Conservation (phyloP, 2,329 filamentous ascomycete genomes). For the Xylariomycetidae sp. region DNA sequence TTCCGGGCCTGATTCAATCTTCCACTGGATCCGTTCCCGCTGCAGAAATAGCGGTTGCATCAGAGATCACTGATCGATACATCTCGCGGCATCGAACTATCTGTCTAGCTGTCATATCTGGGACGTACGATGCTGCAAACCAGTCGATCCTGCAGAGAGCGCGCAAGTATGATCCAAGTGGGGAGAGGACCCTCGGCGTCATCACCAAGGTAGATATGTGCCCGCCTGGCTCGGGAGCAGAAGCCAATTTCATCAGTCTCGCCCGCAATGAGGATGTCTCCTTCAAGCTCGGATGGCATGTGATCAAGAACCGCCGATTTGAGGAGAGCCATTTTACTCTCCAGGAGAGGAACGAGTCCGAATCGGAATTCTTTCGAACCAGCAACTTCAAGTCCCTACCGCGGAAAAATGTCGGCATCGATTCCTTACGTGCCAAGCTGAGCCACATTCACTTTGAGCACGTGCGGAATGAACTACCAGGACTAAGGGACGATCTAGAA, state of each 20-base stretch:
- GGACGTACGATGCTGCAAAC: slow-evolving; percentile 34
- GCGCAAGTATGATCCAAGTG: slow-evolving; percentile 25
- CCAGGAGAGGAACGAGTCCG: slow-evolving; percentile 2
- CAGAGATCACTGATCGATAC: slow-evolving; percentile 28
- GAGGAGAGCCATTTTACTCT: slow-evolving; percentile 4
- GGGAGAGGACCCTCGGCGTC: slow-evolving; percentile 35
- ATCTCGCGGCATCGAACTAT: slow-evolving; percentile 36
- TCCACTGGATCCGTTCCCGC: slow-evolving; percentile 17
- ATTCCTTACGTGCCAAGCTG: slow-evolving; percentile 2
- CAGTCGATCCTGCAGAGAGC: slow-evolving; percentile 34
- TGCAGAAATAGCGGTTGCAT: slow-evolving; percentile 18
- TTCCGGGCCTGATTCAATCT: slow-evolving; percentile 27
- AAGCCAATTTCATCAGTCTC: slow-evolving; percentile 29
- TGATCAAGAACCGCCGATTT: slow-evolving; percentile 32
- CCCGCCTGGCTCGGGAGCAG: slow-evolving; percentile 24
- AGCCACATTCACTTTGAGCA: slow-evolving; percentile 7
- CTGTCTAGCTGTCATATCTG: slow-evolving; percentile 39
- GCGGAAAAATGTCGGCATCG: slow-evolving; percentile 1
- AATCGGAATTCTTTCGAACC: slow-evolving; percentile 4
- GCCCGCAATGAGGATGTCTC: slow-evolving; percentile 33
- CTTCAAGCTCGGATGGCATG: slow-evolving; percentile 43
- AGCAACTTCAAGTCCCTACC: slow-evolving; percentile 3
- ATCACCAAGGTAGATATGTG: slow-evolving; percentile 39
- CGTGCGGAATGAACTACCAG: slow-evolving; percentile 4
- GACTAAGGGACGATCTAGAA: slow-evolving; percentile 3